These are phyloP conservation scores for Rhododendron mucronatum DNA, from an alignment of 148 eudicot genomes.

Conservation along the genomic window DNA sequence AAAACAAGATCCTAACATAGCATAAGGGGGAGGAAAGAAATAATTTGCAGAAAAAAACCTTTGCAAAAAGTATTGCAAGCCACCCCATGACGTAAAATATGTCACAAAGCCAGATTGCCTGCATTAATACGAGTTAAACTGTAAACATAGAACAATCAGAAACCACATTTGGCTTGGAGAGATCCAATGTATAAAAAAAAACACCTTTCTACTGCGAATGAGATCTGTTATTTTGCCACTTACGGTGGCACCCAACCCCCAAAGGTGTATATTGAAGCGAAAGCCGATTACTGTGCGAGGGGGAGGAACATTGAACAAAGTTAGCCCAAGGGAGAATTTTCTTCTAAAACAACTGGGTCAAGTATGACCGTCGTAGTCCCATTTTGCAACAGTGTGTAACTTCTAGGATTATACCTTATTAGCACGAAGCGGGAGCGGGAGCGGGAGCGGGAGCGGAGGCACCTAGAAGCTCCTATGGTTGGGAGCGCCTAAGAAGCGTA, in stretches of 20 bases:
- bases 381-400: no score
- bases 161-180: background rate
- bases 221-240: slow-evolving; percentile 51
- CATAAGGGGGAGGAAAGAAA: background rate
- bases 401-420: no score
- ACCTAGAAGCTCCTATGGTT: no score
- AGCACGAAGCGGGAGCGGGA: no score
- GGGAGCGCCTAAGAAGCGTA: no score
- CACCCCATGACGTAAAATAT: slow-evolving; percentile 39
- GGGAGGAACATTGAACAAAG: background rate
- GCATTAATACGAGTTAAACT: background rate
- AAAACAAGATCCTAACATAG: background rate
- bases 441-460: no score
- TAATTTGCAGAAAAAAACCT: slow-evolving; percentile 22
- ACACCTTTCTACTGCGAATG: slow-evolving; percentile 32
- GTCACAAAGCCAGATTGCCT: slow-evolving; percentile 28
- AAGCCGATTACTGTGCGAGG: background rate
- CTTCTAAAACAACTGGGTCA: background rate
- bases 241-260: slow-evolving; percentile 51
- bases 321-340: background rate
- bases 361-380: background rate
- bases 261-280: slow-evolving; percentile 30
- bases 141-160: background rate
- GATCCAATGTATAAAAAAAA: slow-evolving; percentile 19
- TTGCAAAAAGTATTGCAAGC: slow-evolving; percentile 38